A percentile compares a stretch with the other conserved stretches of the same genome.
Evolutionary conservation across 768 basidiomycete genomes (phyloP).

Genomic region (Fomitopsis serialis): DNA sequence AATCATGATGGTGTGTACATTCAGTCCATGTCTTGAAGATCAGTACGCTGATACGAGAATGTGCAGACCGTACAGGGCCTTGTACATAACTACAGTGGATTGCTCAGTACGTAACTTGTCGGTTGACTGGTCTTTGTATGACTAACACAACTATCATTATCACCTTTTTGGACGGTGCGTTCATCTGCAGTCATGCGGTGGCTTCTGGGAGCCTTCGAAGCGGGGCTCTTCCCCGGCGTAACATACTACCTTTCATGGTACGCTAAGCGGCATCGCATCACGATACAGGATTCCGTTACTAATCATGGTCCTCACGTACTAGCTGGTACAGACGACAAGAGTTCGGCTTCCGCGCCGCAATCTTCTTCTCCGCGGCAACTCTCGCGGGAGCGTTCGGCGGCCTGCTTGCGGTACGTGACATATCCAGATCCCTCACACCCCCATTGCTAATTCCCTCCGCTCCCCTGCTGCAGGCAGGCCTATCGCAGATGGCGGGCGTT

Average conservation of each 20-base stretch:
- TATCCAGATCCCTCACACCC: neutral
- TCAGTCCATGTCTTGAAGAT: neutral
- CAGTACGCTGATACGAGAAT: neutral
- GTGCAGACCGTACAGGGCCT: conserved; percentile 67
- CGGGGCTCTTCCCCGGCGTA: conserved; percentile 47
- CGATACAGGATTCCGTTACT: too few species aligned
- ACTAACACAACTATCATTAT: neutral
- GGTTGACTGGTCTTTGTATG: too few species aligned
- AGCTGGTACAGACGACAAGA: conserved; percentile 72
- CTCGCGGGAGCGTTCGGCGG: conserved; percentile 82
- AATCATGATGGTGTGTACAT: conserved; percentile 55
- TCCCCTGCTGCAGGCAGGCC: conserved; percentile 37
- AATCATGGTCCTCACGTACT: conserved; percentile 11
- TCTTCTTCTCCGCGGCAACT: conserved; percentile 60
- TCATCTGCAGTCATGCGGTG: conserved; percentile 51
- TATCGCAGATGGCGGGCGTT: conserved; percentile 65
- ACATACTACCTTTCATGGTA: conserved; percentile 72
- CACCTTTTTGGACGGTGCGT: neutral
- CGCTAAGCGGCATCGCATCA: conserved; percentile 9
- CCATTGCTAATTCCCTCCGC: too few species aligned
- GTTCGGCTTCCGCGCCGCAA: conserved; percentile 49
- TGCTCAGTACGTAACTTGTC: conserved; percentile 55
- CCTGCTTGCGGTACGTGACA: conserved; percentile 51
- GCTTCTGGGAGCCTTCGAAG: conserved; percentile 72
- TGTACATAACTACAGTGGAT: conserved; percentile 60